Percentiles rank a stretch among this genome's conserved stretches.
Evolutionary conservation across 768 basidiomycete species (phyloP).

Genomic region (Mycena albidolilacea): DNA sequence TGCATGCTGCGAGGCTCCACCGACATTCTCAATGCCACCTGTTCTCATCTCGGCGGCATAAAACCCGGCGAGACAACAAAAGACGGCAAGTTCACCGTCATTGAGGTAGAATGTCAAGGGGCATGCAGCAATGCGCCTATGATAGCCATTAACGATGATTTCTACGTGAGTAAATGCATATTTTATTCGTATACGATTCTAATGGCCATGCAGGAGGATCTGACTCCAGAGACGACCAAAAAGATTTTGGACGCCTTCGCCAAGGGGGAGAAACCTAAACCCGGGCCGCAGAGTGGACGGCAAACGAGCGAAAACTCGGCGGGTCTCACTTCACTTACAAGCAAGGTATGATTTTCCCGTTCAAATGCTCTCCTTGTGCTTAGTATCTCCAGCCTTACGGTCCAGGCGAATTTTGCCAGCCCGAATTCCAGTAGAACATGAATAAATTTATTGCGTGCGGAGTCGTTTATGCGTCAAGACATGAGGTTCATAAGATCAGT

Average conservation of each 20-base stretch:
- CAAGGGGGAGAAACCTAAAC: conserved; percentile 88
- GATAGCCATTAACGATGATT: conserved; percentile 96
- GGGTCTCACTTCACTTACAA: conserved; percentile 84
- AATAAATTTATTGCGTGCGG: conserved; percentile 37
- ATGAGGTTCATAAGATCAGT: conserved; percentile 55
- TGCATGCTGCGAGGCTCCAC: conserved; percentile 96
- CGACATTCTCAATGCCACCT: conserved; percentile 89
- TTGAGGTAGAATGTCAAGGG: conserved; percentile 99
- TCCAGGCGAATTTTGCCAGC: conserved; percentile 89
- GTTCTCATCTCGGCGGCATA: conserved; percentile 85
- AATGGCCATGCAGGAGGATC: conserved; percentile 75
- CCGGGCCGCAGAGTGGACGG: conserved; percentile 93
- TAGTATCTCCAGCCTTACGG: conserved; percentile 81
- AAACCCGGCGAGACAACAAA: conserved; percentile 93
- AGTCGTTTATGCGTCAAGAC: conserved; percentile 29
- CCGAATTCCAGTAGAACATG: conserved; percentile 83
- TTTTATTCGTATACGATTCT: conserved; percentile 28
- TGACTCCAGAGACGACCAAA: conserved; percentile 83
- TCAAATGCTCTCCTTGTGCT: conserved; percentile 30
- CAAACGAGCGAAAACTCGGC: conserved; percentile 94
- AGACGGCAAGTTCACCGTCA: conserved; percentile 96
- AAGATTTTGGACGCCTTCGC: conserved; percentile 85
- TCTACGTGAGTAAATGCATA: conserved; percentile 76
- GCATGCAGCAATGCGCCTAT: conserved; percentile 99
- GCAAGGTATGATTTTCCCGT: conserved; percentile 67